Evolutionary conservation across 2,329 filamentous ascomycete genomes (phyloP).

Genomic region (Cordyceps militaris): DNA sequence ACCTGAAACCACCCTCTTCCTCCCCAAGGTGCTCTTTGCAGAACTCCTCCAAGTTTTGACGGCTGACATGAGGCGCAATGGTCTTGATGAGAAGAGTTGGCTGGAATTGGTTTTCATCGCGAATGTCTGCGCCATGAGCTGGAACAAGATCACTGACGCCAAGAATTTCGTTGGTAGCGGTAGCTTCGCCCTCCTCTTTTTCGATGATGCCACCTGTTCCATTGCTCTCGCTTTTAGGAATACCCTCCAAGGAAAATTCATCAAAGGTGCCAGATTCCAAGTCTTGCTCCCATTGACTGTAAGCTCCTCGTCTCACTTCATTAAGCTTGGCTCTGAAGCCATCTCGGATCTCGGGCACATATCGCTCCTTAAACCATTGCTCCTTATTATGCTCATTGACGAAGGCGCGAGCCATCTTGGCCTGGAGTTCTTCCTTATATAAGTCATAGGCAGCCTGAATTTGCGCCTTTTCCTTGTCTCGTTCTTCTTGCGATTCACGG

Average conservation of each 20-base stretch:
- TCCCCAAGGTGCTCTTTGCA: constrained; percentile 92
- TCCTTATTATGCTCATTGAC: constrained; percentile 89
- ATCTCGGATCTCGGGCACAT: constrained; percentile 75
- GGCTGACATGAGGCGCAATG: constrained; percentile 90
- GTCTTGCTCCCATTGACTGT: constrained; percentile 84
- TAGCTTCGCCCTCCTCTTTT: constrained; percentile 93
- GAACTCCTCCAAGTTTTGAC: constrained; percentile 86
- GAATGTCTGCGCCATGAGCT: constrained; percentile 73
- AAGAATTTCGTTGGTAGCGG: constrained; percentile 83
- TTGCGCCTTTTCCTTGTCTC: constrained; percentile 69
- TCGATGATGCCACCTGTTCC: constrained; percentile 78
- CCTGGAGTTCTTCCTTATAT: constrained; percentile 63
- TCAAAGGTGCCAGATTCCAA: constrained; percentile 81
- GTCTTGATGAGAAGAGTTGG: constrained; percentile 97
- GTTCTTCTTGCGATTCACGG: constrained; percentile 63
- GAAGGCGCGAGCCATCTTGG: constrained; percentile 79
- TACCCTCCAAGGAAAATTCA: constrained; percentile 87
- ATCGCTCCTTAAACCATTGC: constrained; percentile 97
- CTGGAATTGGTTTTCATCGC: constrained; percentile 81
- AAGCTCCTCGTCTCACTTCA: constrained; percentile 71
- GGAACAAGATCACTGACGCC: constrained; percentile 88
- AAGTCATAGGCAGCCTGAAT: constrained; percentile 64
- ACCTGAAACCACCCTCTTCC: constrained; percentile 86
- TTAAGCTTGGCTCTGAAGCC: constrained; percentile 67
- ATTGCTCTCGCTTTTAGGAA: constrained; percentile 89